These are phyloP conservation scores for Solidago caesia DNA, from an alignment of 129 eudicot genomes.

Conservation along the genomic window DNA sequence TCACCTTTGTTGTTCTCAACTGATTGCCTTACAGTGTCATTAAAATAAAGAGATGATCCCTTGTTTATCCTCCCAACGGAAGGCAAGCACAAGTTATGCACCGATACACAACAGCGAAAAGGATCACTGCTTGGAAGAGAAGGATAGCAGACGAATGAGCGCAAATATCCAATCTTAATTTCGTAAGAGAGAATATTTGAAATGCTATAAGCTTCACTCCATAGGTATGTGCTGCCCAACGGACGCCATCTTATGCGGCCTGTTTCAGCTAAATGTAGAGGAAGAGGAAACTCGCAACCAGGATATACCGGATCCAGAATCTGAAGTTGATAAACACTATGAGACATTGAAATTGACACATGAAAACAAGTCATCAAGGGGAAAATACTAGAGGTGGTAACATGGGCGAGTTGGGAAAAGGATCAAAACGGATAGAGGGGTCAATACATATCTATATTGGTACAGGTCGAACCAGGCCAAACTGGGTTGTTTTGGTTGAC, in stretches of 20 bases:
- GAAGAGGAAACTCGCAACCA: slow-evolving; percentile 93
- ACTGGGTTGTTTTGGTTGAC: neutral
- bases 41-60: slow-evolving; percentile 36
- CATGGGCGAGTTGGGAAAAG: neutral
- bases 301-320: slow-evolving; percentile 91
- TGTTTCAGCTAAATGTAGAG: slow-evolving; percentile 95
- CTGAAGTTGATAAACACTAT: slow-evolving; percentile 39
- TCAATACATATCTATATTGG: neutral
- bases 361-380: neutral
- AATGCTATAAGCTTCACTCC: slow-evolving; percentile 94
- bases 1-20: slow-evolving; percentile 27
- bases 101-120: slow-evolving; percentile 90
- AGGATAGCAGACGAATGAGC: slow-evolving; percentile 94
- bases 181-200: slow-evolving; percentile 76
- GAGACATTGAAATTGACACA: slow-evolving; percentile 12
- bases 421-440: neutral
- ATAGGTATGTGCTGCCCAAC: slow-evolving; percentile 72
- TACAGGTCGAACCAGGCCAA: neutral
- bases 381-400: neutral
- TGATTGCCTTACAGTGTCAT: slow-evolving; percentile 35
- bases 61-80: slow-evolving; percentile 38
- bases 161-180: slow-evolving; percentile 59
- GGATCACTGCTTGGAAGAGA: slow-evolving; percentile 94
- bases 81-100: slow-evolving; percentile 66
- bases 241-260: slow-evolving; percentile 98